A percentile compares a stretch with the other conserved stretches of the same genome.
Evolutionary conservation across 768 basidiomycete species (phyloP).

Genomic region (Mycena leptocephala): DNA sequence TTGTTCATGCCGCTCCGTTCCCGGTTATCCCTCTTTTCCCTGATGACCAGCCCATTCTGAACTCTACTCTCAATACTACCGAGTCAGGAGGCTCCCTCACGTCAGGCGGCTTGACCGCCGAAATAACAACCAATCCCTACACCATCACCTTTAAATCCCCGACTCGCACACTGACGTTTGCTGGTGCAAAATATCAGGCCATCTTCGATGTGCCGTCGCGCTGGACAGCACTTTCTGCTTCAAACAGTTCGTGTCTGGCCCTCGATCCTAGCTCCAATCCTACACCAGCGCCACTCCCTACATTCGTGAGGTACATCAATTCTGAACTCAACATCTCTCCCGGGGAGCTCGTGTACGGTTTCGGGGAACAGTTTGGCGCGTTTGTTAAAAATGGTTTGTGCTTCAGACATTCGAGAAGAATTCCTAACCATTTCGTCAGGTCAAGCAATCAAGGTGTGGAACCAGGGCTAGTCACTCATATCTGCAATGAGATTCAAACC

Average conservation of each 20-base stretch:
- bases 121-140: constrained; percentile 74
- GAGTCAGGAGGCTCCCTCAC: constrained; percentile 52
- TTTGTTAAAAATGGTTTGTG: constrained; percentile 83
- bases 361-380: constrained; percentile 84
- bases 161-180: constrained; percentile 61
- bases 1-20: constrained; percentile 59
- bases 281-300: constrained; percentile 58
- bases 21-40: constrained; percentile 76
- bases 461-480: constrained; percentile 53
- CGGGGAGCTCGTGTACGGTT: constrained; percentile 81
- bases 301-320: constrained; percentile 63
- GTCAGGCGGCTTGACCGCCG: constrained; percentile 67
- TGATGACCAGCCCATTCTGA: constrained; percentile 66
- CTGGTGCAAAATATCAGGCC: constrained; percentile 71
- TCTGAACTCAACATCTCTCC: constrained; percentile 78
- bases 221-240: constrained; percentile 67
- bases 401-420: constrained; percentile 35
- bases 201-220: constrained; percentile 70
- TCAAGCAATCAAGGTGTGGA: constrained; percentile 77
- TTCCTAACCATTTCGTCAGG: constrained; percentile 49
- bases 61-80: constrained; percentile 54
- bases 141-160: constrained; percentile 74
- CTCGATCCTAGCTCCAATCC: constrained; percentile 76
- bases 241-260: constrained; percentile 71
- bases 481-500: neutral